Evolutionary conservation across 345 rosid genomes (phyloP), one percentile per base, ranked within the genome.

Genomic region (Citrus glauca): DNA sequence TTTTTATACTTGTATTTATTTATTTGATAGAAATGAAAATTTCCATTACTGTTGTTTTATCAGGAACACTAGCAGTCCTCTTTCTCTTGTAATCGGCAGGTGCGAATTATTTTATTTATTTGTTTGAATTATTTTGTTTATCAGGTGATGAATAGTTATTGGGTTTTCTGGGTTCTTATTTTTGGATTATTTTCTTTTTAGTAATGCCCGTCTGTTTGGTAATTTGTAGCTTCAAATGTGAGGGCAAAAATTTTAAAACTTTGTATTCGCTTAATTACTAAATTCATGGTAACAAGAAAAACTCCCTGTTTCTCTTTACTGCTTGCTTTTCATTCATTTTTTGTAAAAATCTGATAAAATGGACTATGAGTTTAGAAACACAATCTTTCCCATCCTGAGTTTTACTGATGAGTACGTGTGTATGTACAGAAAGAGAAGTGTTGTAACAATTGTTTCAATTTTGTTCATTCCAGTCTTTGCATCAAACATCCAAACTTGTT

Each of bases 61-160:
- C 88, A 95, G 98, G 86, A 81, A 82, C 69, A 48, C 88, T 28
- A 88, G 80, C 66, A 89, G 90, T 82, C 99, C 98, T 73, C 90
- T 95, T 64, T 95, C 99, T 75, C 87, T 95, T 66, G 86, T 95
- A 42, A 95, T 91, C 82, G 99, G 98, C 90, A 93, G 98, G 98
- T 89, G 76, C 69, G 69, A 83, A 73, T 53, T 53, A 72, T 72
- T 69, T 66, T 32, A 25, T 7, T 77, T 72, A n/a, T 55, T 79
- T 59, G 14, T 64, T 24, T 11, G 24, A 19, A 33, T 33, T 19
- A 5, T 28, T 5, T 11, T 22, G 2, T 45, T 37, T 16, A n/a
- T 60, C 28, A 4, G 42, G 5, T 10, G 48, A 53, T n/a, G 24
- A 48, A 42, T 72, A 64, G 71, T 50, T 68, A 24, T 53, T 65